phyloP scores from a whole-genome alignment of 768 basidiomycete species.

The Tylopilus vinaceipallidus region DNA sequence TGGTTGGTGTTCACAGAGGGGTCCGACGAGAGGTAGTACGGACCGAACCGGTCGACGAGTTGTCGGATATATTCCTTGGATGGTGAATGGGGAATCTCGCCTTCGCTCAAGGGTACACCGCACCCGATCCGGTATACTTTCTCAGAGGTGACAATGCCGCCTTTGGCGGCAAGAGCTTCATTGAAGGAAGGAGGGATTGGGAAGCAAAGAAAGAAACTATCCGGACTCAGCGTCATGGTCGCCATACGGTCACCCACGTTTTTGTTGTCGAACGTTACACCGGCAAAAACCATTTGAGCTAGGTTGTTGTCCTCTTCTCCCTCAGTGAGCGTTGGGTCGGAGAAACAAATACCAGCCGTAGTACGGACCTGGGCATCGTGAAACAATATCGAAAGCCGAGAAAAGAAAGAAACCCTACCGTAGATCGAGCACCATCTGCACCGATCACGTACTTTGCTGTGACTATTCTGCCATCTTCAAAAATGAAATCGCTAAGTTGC shows the following conservation, averaged over 20 bases:
- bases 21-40: slow-evolving; percentile 32
- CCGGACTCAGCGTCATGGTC: not conserved
- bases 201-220: slow-evolving; percentile 34
- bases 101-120: too few relatives aligned
- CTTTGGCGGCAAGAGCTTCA: slow-evolving; percentile 17
- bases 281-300: slow-evolving; percentile 43
- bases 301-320: slow-evolving; percentile 26
- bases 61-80: slow-evolving; percentile 40
- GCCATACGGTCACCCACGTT: slow-evolving; percentile 5
- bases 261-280: too few relatives aligned
- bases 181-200: too few relatives aligned
- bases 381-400: not conserved
- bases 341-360: too few relatives aligned
- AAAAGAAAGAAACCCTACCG: too few relatives aligned
- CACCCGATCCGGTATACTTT: slow-evolving; percentile 39
- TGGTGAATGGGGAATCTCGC: slow-evolving; percentile 37
- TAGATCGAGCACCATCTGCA: too few relatives aligned
- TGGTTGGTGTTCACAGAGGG: too few relatives aligned
- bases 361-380: too few relatives aligned
- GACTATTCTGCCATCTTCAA: slow-evolving; percentile 39
- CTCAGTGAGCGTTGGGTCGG: slow-evolving; percentile 37
- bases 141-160: not conserved
- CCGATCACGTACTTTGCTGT: not conserved
- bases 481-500: slow-evolving; percentile 36
- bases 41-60: slow-evolving; percentile 40